phyloP scores from a whole-genome alignment of 2,329 filamentous ascomycete genomes.

The Ramularia endophylla region DNA sequence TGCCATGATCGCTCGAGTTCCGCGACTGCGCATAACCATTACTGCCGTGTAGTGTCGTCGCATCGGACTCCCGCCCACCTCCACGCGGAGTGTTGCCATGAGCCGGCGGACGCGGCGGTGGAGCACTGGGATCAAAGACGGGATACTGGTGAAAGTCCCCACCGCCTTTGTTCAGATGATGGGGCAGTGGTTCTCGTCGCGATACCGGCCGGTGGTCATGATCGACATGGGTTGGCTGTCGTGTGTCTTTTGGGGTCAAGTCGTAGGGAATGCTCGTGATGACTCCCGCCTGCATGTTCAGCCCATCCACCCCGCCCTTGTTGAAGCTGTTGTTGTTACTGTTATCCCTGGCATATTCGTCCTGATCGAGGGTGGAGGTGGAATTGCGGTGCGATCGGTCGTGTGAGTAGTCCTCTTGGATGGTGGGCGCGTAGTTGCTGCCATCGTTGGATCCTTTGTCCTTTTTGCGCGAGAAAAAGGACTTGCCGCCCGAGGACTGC shows the following conservation, averaged over 20 bases:
- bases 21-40: constrained; percentile 40
- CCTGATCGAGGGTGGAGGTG: constrained; percentile 26
- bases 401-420: constrained; percentile 66
- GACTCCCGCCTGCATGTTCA: constrained; percentile 72
- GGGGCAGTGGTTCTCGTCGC: constrained; percentile 68
- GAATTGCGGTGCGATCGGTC: constrained; percentile 55
- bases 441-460: constrained; percentile 63
- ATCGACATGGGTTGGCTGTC: constrained; percentile 66
- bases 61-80: constrained; percentile 29
- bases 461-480: constrained; percentile 83
- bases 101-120: constrained; percentile 32
- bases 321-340: not conserved
- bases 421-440: constrained; percentile 57
- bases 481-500: constrained; percentile 74
- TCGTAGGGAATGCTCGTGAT: constrained; percentile 89
- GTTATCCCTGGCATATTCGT: constrained; percentile 18
- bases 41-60: constrained; percentile 47
- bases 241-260: constrained; percentile 56
- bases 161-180: constrained; percentile 73
- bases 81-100: constrained; percentile 20
- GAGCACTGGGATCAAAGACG: constrained; percentile 49
- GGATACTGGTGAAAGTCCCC: constrained; percentile 89
- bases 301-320: constrained; percentile 43
- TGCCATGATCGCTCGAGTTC: constrained; percentile 51
- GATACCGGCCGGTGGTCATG: constrained; percentile 57